Conservation (phyloP, 495 filamentous ascomycete genomes). For the Podospora conica region DNA sequence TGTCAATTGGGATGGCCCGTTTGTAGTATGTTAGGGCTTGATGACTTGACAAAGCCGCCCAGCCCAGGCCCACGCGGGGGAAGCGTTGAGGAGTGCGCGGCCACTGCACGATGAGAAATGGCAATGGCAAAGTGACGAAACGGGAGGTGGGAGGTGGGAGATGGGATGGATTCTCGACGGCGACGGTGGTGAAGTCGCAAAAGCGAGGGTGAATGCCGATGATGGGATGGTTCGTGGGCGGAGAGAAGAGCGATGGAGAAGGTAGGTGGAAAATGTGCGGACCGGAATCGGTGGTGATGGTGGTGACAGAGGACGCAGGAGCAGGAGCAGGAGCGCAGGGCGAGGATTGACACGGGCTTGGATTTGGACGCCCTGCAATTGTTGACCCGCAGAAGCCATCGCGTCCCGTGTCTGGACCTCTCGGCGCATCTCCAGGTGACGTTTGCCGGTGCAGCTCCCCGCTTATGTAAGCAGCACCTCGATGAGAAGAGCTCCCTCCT, state of each 20-base stretch:
- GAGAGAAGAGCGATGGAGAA: not conserved
- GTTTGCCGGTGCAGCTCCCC: not conserved
- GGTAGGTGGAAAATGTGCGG: not conserved
- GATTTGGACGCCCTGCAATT: constrained; percentile 21
- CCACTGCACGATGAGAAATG: constrained; percentile 5
- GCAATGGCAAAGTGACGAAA: not conserved
- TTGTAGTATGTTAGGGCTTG: not conserved
- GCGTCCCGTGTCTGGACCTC: constrained; percentile 17
- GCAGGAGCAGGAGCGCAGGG: not conserved
- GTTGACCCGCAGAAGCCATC: constrained; percentile 21
- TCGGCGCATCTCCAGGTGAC: constrained; percentile 1
- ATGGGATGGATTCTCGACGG: not conserved
- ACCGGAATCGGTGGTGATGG: not conserved
- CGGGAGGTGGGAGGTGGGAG: not conserved
- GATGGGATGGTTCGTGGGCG: not conserved
- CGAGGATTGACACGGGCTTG: constrained; percentile 6
- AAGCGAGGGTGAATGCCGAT: not conserved
- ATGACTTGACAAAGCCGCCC: not conserved
- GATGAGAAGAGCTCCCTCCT: too few species aligned
- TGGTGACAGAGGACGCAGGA: constrained; percentile 10
- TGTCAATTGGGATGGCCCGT: not conserved
- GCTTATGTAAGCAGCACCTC: not conserved
- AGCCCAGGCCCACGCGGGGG: constrained; percentile 1
- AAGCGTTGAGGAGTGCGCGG: not conserved
- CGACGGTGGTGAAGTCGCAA: not conserved